Evolutionary conservation across 2,329 filamentous ascomycete genomes (phyloP).

Genomic region (Diaporthe humulicola): DNA sequence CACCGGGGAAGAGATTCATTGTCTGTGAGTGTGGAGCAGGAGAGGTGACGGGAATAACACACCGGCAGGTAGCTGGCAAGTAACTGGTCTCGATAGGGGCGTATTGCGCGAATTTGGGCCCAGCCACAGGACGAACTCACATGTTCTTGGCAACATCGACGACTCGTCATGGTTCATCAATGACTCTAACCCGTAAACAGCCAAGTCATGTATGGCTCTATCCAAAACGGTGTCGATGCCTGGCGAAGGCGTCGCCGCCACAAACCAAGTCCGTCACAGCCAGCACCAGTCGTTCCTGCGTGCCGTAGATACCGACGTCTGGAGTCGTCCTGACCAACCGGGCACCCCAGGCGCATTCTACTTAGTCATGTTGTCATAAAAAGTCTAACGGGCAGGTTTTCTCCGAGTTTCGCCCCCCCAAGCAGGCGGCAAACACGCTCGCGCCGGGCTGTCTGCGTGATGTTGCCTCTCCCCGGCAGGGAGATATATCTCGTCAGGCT

Average conservation of each 20-base stretch:
- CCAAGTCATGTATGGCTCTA: conserved; percentile 17
- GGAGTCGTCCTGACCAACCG: not conserved
- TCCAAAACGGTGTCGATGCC: conserved; percentile 26
- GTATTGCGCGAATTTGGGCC: conserved; percentile 1
- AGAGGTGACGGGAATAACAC: conserved; percentile 15
- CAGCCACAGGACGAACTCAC: conserved; percentile 11
- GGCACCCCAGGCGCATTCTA: not conserved
- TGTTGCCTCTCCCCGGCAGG: not conserved
- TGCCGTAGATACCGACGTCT: not conserved
- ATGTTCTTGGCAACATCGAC: not conserved
- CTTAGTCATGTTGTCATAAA: conserved; percentile 5
- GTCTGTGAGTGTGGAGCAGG: not conserved
- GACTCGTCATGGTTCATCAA: conserved; percentile 16
- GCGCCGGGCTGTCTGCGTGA: not conserved
- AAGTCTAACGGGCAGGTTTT: not conserved
- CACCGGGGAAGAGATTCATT: not conserved
- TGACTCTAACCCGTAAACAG: conserved; percentile 19
- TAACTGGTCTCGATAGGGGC: not conserved
- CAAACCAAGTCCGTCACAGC: not conserved
- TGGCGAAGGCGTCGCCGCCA: conserved; percentile 20
- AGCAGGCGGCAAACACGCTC: not conserved
- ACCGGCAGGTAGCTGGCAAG: not conserved
- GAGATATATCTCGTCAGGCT: conserved; percentile 5
- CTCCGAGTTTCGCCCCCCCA: conserved; percentile 1
- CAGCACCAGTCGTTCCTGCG: not conserved